Evolutionary conservation across 768 basidiomycete genomes (phyloP).

Genomic region (Hypholoma fasciculare): DNA sequence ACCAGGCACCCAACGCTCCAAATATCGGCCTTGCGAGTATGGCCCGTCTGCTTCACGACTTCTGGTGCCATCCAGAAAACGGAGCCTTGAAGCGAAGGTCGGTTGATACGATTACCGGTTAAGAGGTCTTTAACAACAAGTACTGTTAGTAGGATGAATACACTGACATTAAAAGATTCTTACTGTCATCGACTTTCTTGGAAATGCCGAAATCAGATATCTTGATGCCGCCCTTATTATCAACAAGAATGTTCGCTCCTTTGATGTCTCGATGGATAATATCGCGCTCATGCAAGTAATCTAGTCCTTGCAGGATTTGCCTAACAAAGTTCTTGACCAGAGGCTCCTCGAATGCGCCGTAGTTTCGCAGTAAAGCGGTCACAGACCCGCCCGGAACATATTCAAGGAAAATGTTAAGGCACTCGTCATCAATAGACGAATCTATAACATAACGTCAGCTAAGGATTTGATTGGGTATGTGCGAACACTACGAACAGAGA

Average conservation of each 20-base stretch:
- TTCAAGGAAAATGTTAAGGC: conserved; percentile 94
- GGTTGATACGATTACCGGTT: conserved; percentile 70
- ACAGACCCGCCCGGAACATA: conserved; percentile 97
- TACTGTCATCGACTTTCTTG: conserved; percentile 96
- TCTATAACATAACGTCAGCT: conserved; percentile 46
- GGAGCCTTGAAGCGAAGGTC: conserved; percentile 94
- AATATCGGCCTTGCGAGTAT: conserved; percentile 92
- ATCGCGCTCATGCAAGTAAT: conserved; percentile 89
- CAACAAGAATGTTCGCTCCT: conserved; percentile 96
- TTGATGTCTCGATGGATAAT: conserved; percentile 99
- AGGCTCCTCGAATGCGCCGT: conserved; percentile 92
- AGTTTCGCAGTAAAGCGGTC: conserved; percentile 82
- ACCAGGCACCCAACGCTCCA: conserved; percentile 96
- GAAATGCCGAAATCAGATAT: conserved; percentile 97
- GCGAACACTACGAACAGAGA: conserved; percentile 62
- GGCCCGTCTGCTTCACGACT: conserved; percentile 93
- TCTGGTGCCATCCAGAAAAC: conserved; percentile 99
- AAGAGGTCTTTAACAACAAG: conserved; percentile 34
- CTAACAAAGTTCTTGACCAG: conserved; percentile 91
- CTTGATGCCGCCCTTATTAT: conserved; percentile 97
- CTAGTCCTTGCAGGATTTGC: conserved; percentile 86
- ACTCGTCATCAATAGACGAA: conserved; percentile 89
- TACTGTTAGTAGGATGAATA: background rate
- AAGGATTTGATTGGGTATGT: background rate
- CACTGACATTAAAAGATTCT: conserved; percentile 33